Evolutionary conservation across 257 asterid genomes (phyloP), one percentile per base, ranked within the genome.

Genomic region (Solanum virginianum): DNA sequence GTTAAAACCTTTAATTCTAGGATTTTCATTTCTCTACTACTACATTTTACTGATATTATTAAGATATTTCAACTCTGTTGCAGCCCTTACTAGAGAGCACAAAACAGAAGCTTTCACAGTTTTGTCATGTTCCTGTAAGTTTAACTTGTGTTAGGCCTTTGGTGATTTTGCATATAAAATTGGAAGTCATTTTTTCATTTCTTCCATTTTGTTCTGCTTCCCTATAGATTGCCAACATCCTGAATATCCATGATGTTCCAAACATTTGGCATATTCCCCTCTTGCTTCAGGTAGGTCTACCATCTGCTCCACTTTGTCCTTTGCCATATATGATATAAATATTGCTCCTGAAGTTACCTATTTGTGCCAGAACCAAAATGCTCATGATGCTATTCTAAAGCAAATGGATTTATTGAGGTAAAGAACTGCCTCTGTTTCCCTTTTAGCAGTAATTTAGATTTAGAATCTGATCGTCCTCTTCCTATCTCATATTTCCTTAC

Each of bases 191-290:
- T 79, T 79, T 15, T 15, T 77, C 45, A 1, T 77, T 79, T 79
- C 62, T 77, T 36, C 16, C 13, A 24, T 26, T 77, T 26, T 29
- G 65, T 13, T 79, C 55, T 82, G 54, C 80, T 83, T 82, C 84
- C 88, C 88, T 55, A 66, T 86, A 94, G 97, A 79, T 86, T 43
- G 93, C 92, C 84, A 89, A 94, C 90, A 92, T 92, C 71, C 86
- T 94, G 90, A 91, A 93, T 45, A 91, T 94, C 68, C 86, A 90
- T 56, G 96, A 94, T 84, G 97, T 94, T 86, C 89, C 97, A 83
- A 94, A 94, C 91, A 94, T 94, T 65, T 94, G 96, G 97, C 93
- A 81, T 41, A 87, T 94, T 81, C 97, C 97, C 68, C 86, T 91
- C 91, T 92, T 94, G 85, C 90, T 94, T 88, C 87, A 88, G 87